Evolutionary conservation across 108 stramenopile species (phyloP).

Genomic region (Schizochytrium sp.): DNA sequence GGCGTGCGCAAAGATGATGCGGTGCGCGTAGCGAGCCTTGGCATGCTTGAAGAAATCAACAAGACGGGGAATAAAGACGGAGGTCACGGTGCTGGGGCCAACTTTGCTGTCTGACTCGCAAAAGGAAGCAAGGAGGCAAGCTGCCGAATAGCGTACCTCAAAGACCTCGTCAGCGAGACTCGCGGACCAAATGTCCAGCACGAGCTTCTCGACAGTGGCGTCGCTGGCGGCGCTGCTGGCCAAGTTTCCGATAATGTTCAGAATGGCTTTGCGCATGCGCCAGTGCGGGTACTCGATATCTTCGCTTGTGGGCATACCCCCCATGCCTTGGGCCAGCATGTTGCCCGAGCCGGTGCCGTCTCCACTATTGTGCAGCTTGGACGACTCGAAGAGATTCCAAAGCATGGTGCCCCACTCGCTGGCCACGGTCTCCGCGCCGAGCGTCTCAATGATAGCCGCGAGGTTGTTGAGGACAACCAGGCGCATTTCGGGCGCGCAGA

Average conservation of each 20-base stretch:
- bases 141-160: background rate
- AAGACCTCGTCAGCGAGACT: conserved; percentile 5
- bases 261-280: conserved; percentile 14
- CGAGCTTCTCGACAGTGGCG: background rate
- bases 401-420: background rate
- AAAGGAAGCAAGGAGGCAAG: background rate
- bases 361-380: background rate
- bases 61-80: background rate
- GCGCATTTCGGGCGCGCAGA: conserved; percentile 7
- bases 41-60: background rate
- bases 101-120: background rate
- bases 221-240: background rate
- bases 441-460: background rate
- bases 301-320: background rate
- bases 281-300: conserved; percentile 12
- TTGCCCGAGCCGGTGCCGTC: background rate
- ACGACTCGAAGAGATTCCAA: background rate
- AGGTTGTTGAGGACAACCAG: background rate
- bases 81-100: background rate
- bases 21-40: background rate
- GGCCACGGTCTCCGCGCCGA: background rate
- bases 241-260: background rate
- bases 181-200: background rate
- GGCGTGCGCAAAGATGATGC: background rate
- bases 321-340: background rate